phyloP scores from a whole-genome alignment of 495 filamentous ascomycete genomes.

The Polyplosphaeria fusca region DNA sequence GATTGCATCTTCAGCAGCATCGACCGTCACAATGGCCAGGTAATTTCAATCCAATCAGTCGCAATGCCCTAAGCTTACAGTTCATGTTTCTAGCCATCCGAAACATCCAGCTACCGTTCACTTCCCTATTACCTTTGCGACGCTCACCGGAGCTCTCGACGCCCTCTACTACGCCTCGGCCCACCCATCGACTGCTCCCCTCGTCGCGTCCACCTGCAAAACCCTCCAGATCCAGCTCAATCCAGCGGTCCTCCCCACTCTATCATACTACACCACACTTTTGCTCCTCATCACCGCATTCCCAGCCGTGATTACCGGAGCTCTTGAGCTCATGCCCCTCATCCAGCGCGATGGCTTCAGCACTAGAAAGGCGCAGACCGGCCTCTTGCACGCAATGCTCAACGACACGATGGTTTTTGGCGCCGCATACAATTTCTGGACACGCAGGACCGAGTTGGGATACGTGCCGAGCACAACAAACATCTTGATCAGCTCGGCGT shows the following conservation, averaged over 20 bases:
- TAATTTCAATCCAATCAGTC: background rate
- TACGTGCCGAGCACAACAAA: conserved; percentile 19
- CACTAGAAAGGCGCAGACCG: conserved; percentile 18
- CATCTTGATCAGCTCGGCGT: conserved; percentile 18
- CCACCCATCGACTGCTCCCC: conserved; percentile 10
- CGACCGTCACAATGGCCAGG: background rate
- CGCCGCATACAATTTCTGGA: conserved; percentile 26
- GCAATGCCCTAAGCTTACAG: background rate
- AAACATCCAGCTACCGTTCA: conserved; percentile 40
- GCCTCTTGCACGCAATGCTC: conserved; percentile 17
- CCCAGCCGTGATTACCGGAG: conserved; percentile 19
- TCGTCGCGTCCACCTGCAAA: conserved; percentile 21
- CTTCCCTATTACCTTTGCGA: conserved; percentile 41
- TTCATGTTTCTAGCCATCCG: conserved; percentile 30
- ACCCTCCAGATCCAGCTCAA: conserved; percentile 11
- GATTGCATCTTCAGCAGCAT: background rate
- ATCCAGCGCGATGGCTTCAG: conserved; percentile 24
- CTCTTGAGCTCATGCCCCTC: conserved; percentile 16
- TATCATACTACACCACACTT: conserved; percentile 29
- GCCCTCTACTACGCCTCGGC: conserved; percentile 21
- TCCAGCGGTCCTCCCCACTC: conserved; percentile 6
- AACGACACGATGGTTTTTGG: conserved; percentile 22
- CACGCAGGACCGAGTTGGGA: conserved; percentile 9
- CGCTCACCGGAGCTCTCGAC: conserved; percentile 36
- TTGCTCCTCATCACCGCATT: conserved; percentile 19